Base-by-base conservation (phyloP, 305 asterid species). In the Fraxinus paxiana region DNA sequence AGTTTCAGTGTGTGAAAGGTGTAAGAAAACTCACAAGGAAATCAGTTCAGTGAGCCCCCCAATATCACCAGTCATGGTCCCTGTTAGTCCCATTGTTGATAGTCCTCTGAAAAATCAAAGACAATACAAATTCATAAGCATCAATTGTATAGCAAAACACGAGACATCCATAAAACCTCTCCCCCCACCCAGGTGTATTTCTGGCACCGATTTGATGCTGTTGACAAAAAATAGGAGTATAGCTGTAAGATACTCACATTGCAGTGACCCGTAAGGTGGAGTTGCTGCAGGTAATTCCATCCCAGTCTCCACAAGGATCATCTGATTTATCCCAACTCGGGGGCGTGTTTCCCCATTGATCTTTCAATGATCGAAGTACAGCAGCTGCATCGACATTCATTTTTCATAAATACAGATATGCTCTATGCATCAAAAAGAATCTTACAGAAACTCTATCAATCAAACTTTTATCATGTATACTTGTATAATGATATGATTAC, bases 291-390 rank as follows among this genome's bases (percentile, higher is more conserved):
- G 91, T 81, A 77, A 96, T 90, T 51, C 98, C 99, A 48, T 96
- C 99, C 99, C 99, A 94, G 0, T 72, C 77, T 56, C 87, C 89
- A 43, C 99, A 96, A 41, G 99, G 97, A 92, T 96, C 98, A 75
- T 91, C 91, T 0, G 97, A 90, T 46, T 77, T 85, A 18, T 83
- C 87, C 99, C 99, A 96, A 79, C 92, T 92, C 2, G 94, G 97
- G 2, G 99, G 99, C 7, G 87, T 88, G 77, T 90, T 90, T 67
- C 85, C 78, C 99, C 98, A 94, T 76, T 91, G 97, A 75, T 89
- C 94, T 87, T 91, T 94, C 80, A 96, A 86, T 6, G 98, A 91
- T 10, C 87, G 88, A 65, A 96, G 96, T 73, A 90, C 96, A 0
- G 93, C 94, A 24, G 88, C 99, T 94, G 91, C 90, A 88, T n/a